Base-by-base conservation (phyloP, 345 rosid genomes). In the Eucalyptus curtisii region DNA sequence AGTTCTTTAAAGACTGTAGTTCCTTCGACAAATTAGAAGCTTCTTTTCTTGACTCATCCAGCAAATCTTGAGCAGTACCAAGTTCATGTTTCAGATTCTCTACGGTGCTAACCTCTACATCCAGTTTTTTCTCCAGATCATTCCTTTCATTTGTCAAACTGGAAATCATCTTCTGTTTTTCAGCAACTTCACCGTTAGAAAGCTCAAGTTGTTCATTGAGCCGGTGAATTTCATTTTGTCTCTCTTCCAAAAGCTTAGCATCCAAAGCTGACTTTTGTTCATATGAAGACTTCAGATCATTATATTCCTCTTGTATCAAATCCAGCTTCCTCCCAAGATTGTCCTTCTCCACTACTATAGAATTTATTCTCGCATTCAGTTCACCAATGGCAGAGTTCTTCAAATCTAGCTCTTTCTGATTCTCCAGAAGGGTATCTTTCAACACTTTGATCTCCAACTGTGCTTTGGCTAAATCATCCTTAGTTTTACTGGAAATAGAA, bases 41-140 rank as follows among this genome's bases (percentile, higher is more conserved):
- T 89, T 93, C 95, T 57, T 88, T 93, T 90, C 88, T 92, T 25
- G 92, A 93, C 92, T 92, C 93, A 71, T 82, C 91, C 71, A 95
- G 94, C 88, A 92, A 88, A 90, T 94, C 94, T 91, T 89, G 90
- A 81, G 92, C 89, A 50, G 86, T 89, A 88, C 90, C 90, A 79
- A 94, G 94, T 91, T 98, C 98, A 86, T 94, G 92, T 89, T 92
- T 93, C 91, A 96, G 91, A 89, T 92, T 92, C 90, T 87, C 88
- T 76, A 92, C 91, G 81, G 76, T 91, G 86, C 86, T 86, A 89
- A 91, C 37, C 91, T 96, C 98, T 45, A 48, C 66, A 50, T 94
- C 95, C 89, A 96, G 90, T 92, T 87, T 89, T 90, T 92, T 91
- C 90, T 86, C 94, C 85, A 94, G 88, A 87, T 92, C 95, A 88